Evolutionary conservation across 345 rosid genomes (phyloP).

Genomic region (Pelargonium nanum): DNA sequence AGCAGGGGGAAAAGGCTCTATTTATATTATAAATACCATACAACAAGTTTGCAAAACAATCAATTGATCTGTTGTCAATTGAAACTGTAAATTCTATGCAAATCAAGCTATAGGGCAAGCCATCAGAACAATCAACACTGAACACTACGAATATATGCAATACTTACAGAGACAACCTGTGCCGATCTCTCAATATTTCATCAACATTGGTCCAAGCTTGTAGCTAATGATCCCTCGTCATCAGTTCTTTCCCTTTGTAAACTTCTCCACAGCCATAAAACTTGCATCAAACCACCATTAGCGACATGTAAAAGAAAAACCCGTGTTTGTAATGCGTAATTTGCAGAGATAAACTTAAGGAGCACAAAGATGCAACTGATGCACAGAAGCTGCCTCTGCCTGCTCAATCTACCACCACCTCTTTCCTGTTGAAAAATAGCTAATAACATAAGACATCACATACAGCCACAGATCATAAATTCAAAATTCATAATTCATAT

Average conservation of each 20-base stretch:
- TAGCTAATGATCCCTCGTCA: background rate
- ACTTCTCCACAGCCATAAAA: conserved; percentile 35
- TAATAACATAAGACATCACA: too few species aligned
- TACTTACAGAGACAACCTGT: too few species aligned
- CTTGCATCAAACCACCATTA: conserved; percentile 52
- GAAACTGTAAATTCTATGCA: too few species aligned
- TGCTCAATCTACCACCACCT: conserved; percentile 17
- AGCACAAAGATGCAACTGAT: conserved; percentile 27
- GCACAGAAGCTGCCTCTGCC: conserved; percentile 13
- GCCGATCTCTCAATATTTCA: too few species aligned
- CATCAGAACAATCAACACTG: too few species aligned
- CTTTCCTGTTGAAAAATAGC: conserved; percentile 23
- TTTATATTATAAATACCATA: too few species aligned
- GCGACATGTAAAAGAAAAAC: conserved; percentile 36
- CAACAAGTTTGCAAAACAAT: too few species aligned
- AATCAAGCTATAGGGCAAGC: too few species aligned
- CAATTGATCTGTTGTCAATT: too few species aligned
- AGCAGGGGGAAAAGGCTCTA: too few species aligned
- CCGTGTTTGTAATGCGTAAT: conserved; percentile 11
- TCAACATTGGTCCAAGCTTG: too few species aligned
- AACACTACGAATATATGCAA: too few species aligned
- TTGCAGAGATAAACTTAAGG: conserved; percentile 24
- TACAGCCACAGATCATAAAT: background rate
- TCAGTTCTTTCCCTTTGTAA: conserved; percentile 5
- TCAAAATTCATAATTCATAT: background rate